Conservation (phyloP, 352 stramenopile genomes). For the Globisporangium radiosum region DNA sequence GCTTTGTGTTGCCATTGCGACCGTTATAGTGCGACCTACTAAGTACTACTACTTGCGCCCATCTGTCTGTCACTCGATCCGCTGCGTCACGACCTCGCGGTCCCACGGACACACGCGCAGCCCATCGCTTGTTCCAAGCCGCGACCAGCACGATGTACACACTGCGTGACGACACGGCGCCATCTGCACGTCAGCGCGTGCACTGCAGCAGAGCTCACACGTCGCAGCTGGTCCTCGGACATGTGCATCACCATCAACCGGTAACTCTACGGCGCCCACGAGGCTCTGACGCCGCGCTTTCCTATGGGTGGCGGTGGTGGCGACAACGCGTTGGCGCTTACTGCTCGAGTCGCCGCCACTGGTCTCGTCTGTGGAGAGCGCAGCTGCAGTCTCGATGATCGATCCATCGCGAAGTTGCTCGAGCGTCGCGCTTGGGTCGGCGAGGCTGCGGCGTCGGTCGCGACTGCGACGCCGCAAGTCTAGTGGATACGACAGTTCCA, state of each 20-base stretch:
- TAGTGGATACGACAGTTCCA: no score
- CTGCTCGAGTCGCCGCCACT: neutral
- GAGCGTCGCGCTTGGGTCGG: neutral
- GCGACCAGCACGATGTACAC: constrained; percentile 28
- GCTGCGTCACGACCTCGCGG: constrained; percentile 40
- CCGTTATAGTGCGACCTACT: no score
- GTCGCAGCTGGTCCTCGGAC: constrained; percentile 1
- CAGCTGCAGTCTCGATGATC: neutral
- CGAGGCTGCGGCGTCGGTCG: constrained; percentile 25
- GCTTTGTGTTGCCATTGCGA: no score
- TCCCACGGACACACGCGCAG: constrained; percentile 53
- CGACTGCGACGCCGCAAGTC: constrained; percentile 18
- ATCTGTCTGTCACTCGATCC: neutral
- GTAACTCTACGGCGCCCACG: constrained; percentile 16
- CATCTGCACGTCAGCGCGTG: constrained; percentile 41
- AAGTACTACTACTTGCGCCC: no score
- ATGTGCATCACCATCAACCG: no score
- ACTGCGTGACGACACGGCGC: constrained; percentile 45
- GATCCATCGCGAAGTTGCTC: neutral
- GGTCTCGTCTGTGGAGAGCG: neutral
- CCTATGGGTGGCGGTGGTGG: no score
- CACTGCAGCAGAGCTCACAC: constrained; percentile 44
- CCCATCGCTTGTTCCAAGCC: constrained; percentile 9
- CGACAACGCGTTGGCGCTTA: no score
- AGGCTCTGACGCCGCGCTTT: constrained; percentile 40